A percentile compares a stretch with the other conserved stretches of the same genome.
Conservation (phyloP, 2,329 filamentous ascomycete genomes). For the Epichloe sylvatica region DNA sequence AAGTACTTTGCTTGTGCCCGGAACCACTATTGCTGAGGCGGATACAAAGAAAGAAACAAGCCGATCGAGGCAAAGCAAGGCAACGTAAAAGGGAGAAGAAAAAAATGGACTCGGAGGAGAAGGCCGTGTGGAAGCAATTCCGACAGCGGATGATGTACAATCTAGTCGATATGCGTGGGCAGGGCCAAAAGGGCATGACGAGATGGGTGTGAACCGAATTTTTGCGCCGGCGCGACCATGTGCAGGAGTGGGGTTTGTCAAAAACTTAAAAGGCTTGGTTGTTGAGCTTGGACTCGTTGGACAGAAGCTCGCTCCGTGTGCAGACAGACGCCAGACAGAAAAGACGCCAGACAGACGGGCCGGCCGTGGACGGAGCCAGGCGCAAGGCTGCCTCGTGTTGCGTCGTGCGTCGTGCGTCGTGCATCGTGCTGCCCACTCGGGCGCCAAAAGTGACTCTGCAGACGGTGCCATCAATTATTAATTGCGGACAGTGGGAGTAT, state of each 20-base stretch:
- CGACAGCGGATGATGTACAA: slow-evolving; percentile 15
- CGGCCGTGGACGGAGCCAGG: background rate
- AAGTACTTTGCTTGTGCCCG: background rate
- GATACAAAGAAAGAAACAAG: background rate
- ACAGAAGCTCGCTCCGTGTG: background rate
- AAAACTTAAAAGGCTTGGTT: slow-evolving; percentile 10
- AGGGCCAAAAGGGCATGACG: slow-evolving; percentile 16
- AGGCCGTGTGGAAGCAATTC: slow-evolving; percentile 9
- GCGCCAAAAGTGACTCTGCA: no score
- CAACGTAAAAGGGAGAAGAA: slow-evolving; percentile 11
- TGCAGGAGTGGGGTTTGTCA: slow-evolving; percentile 12
- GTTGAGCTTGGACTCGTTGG: background rate
- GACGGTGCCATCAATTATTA: no score
- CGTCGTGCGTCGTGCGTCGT: no score
- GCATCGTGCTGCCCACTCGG: no score
- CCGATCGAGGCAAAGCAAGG: background rate
- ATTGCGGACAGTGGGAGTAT: no score
- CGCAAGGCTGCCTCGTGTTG: background rate
- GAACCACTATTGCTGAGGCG: background rate
- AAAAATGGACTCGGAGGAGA: slow-evolving; percentile 12
- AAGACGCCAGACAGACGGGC: background rate
- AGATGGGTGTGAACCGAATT: slow-evolving; percentile 13
- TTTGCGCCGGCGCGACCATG: slow-evolving; percentile 15
- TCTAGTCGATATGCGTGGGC: slow-evolving; percentile 5
- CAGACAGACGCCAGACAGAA: background rate